Evolutionary conservation across 2,329 filamentous ascomycete genomes (phyloP), one percentile per base, ranked within the genome.

Genomic region (Claviceps cyperi): DNA sequence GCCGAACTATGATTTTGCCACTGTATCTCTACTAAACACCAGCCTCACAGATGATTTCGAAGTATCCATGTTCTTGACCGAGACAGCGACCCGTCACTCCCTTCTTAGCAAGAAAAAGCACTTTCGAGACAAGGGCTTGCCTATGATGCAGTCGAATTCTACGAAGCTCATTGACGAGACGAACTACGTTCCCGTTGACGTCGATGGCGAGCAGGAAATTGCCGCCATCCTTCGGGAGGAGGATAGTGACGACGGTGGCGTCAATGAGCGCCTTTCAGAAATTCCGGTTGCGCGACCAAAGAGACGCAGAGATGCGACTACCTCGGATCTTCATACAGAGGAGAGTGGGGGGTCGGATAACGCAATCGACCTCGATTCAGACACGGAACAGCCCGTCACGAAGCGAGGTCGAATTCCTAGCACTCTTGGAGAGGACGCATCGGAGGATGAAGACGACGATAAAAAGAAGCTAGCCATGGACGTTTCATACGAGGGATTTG

Each of bases 401-500:
- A 77, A 76, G 63, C 70, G 71, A 50, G 66, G 63, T 37, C 62
- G 64, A 60, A 69, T 58, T 44, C 61, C 58, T 36, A 52, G 53
- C 35, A 58, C 50, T 36, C 55, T 49, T 8, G 62, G 55, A 36
- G 60, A 60, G 46, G 54, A 49, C 45, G 60, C 60, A 22, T 67
- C 62, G 17, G 51, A 49, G 28, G 63, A 62, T 17, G 63, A 64
- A 11, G 81, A 85, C 9, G 81, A 85, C 51, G 85, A 94, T 60
- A 94, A 96, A 69, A 96, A 98, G 72, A 97, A 96, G 65, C 69
- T 94, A 58, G 79, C 77, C 19, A 78, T 96, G 71, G 83, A 84
- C 54, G 92, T 91, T 24, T 83, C 81, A 14, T 98, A 97, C 67
- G 89, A 97, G 60, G 91, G 92, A 8, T 97, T 97, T 68, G 86